phyloP scores from a whole-genome alignment of 192 early-diverging fungal species.

The Coemansia sp. region DNA sequence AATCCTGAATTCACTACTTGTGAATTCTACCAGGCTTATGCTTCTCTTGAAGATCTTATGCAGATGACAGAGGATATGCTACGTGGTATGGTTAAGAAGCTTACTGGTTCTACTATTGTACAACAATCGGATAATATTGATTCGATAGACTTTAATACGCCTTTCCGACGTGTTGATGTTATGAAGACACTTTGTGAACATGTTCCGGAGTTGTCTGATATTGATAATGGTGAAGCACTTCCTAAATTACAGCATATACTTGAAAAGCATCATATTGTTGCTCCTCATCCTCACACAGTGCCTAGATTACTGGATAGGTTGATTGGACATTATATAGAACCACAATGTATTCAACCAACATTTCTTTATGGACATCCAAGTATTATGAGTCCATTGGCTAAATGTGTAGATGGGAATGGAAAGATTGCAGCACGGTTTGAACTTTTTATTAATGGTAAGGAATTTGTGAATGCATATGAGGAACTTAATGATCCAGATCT shows the following conservation, averaged over 20 bases:
- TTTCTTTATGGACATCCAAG: slow-evolving; percentile 79
- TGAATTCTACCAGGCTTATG: slow-evolving; percentile 84
- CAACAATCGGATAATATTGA: slow-evolving; percentile 15
- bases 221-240: slow-evolving; percentile 22
- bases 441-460: slow-evolving; percentile 72
- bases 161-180: slow-evolving; percentile 63
- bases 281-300: slow-evolving; percentile 59
- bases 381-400: slow-evolving; percentile 79
- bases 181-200: slow-evolving; percentile 50
- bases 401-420: slow-evolving; percentile 49
- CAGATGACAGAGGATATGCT: slow-evolving; percentile 70
- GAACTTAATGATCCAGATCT: slow-evolving; percentile 86
- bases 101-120: slow-evolving; percentile 20
- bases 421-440: slow-evolving; percentile 71
- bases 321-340: slow-evolving; percentile 74
- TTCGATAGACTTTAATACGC: slow-evolving; percentile 53
- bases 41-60: slow-evolving; percentile 68
- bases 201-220: slow-evolving; percentile 42
- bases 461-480: slow-evolving; percentile 84
- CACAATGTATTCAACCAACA: slow-evolving; percentile 74
- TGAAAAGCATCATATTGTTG: slow-evolving; percentile 28
- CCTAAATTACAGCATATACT: slow-evolving; percentile 15
- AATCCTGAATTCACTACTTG: slow-evolving; percentile 91
- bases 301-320: slow-evolving; percentile 71
- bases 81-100: slow-evolving; percentile 38